A percentile compares a stretch with the other conserved stretches of the same genome.
Evolutionary conservation across 106 monocot genomes (phyloP).

Genomic region (Dendrobium nobile): DNA sequence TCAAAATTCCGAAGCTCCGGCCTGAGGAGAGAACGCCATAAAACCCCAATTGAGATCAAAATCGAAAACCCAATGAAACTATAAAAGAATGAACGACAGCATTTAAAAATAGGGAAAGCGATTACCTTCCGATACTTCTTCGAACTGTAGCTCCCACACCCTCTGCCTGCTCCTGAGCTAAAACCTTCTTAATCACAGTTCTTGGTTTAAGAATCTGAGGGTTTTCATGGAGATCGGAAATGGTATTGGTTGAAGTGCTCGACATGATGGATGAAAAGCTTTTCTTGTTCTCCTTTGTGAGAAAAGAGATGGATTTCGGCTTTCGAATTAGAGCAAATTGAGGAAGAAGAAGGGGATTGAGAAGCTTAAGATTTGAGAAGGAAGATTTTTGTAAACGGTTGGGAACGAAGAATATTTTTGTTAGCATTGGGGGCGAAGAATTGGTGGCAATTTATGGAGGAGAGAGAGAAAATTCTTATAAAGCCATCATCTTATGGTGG

Average conservation of each 20-base stretch:
- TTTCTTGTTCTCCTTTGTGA: slow-evolving; percentile 3
- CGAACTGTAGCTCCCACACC: slow-evolving; percentile 66
- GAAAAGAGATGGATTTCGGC: not conserved
- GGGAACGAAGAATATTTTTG: slow-evolving; percentile 5
- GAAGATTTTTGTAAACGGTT: slow-evolving; percentile 5
- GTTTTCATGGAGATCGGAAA: not conserved
- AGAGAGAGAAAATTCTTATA: not conserved
- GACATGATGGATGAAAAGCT: not conserved
- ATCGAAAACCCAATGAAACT: not conserved
- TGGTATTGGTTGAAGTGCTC: not conserved
- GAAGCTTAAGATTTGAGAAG: too few species aligned
- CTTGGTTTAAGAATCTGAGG: slow-evolving; percentile 35
- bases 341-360: not conserved
- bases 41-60: not conserved
- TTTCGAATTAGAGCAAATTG: not conserved
- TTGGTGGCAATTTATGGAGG: slow-evolving; percentile 20
- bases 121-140: slow-evolving; percentile 69
- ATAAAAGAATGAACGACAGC: too few species aligned
- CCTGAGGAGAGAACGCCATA: slow-evolving; percentile 15
- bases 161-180: slow-evolving; percentile 57
- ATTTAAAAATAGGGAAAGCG: not conserved
- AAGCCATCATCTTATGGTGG: too few species aligned
- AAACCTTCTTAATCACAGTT: slow-evolving; percentile 45
- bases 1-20: slow-evolving; percentile 56
- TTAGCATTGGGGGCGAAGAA: not conserved